phyloP scores from a whole-genome alignment of 106 monocot species.

The Cymbidium sinense region DNA sequence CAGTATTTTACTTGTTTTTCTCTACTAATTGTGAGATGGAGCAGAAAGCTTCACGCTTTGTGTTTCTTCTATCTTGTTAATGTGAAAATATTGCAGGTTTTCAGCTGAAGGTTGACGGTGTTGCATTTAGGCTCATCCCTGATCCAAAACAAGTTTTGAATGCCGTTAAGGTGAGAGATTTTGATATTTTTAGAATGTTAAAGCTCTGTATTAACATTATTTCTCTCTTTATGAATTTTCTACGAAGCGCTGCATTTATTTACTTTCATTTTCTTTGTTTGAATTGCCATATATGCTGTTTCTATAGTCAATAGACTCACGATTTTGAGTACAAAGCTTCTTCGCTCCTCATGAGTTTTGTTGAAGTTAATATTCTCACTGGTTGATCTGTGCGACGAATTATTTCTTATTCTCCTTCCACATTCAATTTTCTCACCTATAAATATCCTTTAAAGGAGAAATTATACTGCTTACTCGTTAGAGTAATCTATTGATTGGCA shows the following conservation, averaged over 20 bases:
- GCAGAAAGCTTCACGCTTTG: neutral
- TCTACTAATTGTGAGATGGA: neutral
- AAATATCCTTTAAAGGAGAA: neutral
- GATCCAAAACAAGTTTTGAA: slow-evolving; percentile 75
- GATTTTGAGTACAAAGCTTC: neutral
- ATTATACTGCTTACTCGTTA: neutral
- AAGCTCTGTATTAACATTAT: neutral
- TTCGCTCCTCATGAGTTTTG: neutral
- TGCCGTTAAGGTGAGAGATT: slow-evolving; percentile 66
- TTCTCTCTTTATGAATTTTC: neutral
- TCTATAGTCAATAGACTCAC: neutral
- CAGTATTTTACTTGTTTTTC: neutral
- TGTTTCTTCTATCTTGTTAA: slow-evolving; percentile 1
- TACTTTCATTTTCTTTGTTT: neutral
- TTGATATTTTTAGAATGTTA: neutral
- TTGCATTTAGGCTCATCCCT: slow-evolving; percentile 84
- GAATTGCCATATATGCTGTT: too few species aligned
- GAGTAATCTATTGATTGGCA: neutral
- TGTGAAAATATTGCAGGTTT: slow-evolving; percentile 50
- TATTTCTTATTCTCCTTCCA: neutral
- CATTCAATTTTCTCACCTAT: neutral
- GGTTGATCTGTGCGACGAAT: neutral
- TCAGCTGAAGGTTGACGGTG: slow-evolving; percentile 78
- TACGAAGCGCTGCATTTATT: neutral
- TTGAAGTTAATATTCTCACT: too few species aligned